A percentile compares a stretch with the other conserved stretches of the same genome.
These are phyloP conservation scores for Adenanthera pavonina DNA, from an alignment of 306 rosid species.

Conservation along the genomic window DNA sequence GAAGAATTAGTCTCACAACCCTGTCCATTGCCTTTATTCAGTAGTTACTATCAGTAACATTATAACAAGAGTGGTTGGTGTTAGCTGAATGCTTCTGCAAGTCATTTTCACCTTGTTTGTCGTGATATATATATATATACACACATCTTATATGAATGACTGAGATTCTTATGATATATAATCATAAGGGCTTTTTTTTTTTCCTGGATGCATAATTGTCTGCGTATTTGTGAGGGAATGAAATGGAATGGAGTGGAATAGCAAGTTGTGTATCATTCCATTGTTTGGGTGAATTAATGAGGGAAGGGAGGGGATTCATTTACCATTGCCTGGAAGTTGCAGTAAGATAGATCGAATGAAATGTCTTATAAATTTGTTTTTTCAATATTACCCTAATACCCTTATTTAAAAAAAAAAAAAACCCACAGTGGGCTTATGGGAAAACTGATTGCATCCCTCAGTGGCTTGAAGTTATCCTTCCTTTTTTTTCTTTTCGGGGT, in stretches of 20 bases:
- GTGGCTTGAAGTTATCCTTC: background rate
- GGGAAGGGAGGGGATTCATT: background rate
- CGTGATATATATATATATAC: background rate
- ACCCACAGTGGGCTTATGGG: background rate
- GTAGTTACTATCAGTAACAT: background rate
- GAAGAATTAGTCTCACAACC: background rate
- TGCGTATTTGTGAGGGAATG: background rate
- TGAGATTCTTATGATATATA: background rate
- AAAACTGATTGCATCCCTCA: background rate
- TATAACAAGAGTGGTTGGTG: background rate
- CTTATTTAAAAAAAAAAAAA: too few relatives aligned
- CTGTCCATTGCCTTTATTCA: background rate
- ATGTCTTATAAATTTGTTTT: background rate
- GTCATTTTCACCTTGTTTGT: background rate
- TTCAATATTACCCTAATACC: background rate
- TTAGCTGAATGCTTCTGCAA: constrained; percentile 2
- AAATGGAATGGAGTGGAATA: background rate
- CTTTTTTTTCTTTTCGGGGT: background rate
- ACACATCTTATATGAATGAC: background rate
- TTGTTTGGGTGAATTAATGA: background rate
- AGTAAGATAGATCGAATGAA: background rate
- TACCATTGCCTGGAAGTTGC: background rate
- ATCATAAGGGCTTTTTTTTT: background rate
- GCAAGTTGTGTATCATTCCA: background rate
- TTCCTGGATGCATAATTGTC: background rate